phyloP scores from a whole-genome alignment of 2,329 filamentous ascomycete species.

The Neodidymelliopsis sp. region DNA sequence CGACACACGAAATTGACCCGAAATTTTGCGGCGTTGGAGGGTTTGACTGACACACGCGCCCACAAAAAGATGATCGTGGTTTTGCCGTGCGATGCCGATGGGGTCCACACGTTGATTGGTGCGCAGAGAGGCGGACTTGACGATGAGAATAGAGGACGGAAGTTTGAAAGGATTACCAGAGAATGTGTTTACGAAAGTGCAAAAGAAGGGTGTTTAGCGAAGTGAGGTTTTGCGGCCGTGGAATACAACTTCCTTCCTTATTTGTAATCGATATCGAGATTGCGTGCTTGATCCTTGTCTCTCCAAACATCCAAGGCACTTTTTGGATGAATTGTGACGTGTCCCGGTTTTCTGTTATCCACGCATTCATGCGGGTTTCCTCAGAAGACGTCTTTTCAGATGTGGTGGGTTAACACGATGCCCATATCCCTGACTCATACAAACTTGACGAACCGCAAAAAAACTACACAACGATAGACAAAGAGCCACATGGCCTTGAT shows the following conservation, averaged over 20 bases:
- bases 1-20: not conserved
- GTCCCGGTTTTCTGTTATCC: no score
- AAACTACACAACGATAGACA: not conserved
- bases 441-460: not conserved
- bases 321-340: no score
- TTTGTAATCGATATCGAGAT: conserved; percentile 16
- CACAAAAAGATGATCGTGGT: conserved; percentile 8
- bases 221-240: not conserved
- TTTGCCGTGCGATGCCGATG: conserved; percentile 15
- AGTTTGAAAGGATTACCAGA: not conserved
- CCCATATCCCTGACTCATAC: not conserved
- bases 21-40: no score
- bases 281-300: conserved; percentile 14
- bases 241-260: not conserved
- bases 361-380: no score
- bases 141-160: not conserved
- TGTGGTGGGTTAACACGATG: no score
- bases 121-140: not conserved
- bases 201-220: not conserved
- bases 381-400: no score
- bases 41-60: no score
- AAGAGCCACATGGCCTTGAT: no score
- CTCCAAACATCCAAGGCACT: not conserved
- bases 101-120: conserved; percentile 6
- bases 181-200: not conserved